These are phyloP conservation scores for Ogataea methanolica DNA, from an alignment of 805 yeast species.

Conservation along the genomic window DNA sequence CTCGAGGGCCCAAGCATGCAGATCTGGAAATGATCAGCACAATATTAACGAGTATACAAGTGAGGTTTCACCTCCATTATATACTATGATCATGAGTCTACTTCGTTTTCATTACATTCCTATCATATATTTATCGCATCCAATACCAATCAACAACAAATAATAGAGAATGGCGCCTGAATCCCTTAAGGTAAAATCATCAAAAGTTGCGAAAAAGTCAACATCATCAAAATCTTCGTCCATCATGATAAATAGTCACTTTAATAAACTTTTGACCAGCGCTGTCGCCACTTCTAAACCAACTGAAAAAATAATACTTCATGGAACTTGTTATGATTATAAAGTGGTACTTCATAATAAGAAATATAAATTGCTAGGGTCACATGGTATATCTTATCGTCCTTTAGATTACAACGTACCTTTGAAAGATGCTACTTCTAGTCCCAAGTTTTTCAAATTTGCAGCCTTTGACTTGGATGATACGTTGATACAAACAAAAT, in stretches of 20 bases:
- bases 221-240: not conserved
- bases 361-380: slow-evolving; percentile 1
- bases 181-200: not conserved
- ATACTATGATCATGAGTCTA: too few relatives aligned
- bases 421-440: not conserved
- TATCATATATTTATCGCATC: too few relatives aligned
- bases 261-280: too few relatives aligned
- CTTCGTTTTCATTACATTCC: too few relatives aligned
- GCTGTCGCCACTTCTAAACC: not conserved
- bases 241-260: not conserved
- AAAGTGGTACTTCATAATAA: not conserved
- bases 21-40: too few relatives aligned
- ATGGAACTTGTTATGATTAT: not conserved
- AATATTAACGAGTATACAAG: too few relatives aligned
- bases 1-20: too few relatives aligned
- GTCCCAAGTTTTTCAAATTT: slow-evolving; percentile 28
- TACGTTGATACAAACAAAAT: slow-evolving; percentile 64
- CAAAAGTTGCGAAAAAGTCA: not conserved
- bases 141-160: too few relatives aligned
- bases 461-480: slow-evolving; percentile 87
- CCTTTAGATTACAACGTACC: not conserved
- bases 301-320: not conserved
- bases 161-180: too few relatives aligned
- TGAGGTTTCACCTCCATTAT: too few relatives aligned
- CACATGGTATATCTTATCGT: slow-evolving; percentile 4